phyloP scores from a whole-genome alignment of 805 yeast species.

The Jamesozyma lodderae region DNA sequence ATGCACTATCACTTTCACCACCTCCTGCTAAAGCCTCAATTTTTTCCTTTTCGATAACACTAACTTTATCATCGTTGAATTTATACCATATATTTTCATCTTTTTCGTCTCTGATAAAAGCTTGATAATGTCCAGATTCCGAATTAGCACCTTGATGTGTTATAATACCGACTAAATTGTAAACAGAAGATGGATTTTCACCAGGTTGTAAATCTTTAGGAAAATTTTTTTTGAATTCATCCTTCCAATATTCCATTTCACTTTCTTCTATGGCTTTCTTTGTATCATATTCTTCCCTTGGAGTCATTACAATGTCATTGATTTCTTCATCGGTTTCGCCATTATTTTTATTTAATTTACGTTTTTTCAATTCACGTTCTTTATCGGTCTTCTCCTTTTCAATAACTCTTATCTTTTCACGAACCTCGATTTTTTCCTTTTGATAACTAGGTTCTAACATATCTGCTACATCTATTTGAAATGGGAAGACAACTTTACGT shows the following conservation, averaged over 20 bases:
- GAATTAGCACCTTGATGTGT: constrained; percentile 95
- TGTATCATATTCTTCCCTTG: constrained; percentile 48
- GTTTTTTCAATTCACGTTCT: constrained; percentile 60
- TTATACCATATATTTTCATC: constrained; percentile 87
- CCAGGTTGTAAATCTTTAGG: constrained; percentile 45
- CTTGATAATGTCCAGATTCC: constrained; percentile 95
- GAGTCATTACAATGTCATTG: constrained; percentile 28
- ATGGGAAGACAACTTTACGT: constrained; percentile 91
- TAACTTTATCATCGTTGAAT: constrained; percentile 88
- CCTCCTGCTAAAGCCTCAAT: constrained; percentile 90
- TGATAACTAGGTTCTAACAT: constrained; percentile 72
- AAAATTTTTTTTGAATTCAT: constrained; percentile 36
- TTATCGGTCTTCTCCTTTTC: constrained; percentile 69
- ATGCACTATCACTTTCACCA: constrained; percentile 94
- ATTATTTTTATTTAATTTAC: constrained; percentile 24
- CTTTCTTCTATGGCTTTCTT: constrained; percentile 39
- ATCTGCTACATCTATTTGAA: constrained; percentile 81
- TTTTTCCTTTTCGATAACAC: constrained; percentile 66
- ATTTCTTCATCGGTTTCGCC: constrained; percentile 5
- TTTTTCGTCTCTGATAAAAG: constrained; percentile 64
- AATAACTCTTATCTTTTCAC: constrained; percentile 70
- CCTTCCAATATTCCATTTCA: constrained; percentile 42
- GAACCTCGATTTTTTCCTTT: constrained; percentile 52
- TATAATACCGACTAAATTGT: constrained; percentile 71
- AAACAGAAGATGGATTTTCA: constrained; percentile 81